Evolutionary conservation across 2,329 filamentous ascomycete species (phyloP), one percentile per base, ranked within the genome.

Genomic region (Microsporum ferrugineum): DNA sequence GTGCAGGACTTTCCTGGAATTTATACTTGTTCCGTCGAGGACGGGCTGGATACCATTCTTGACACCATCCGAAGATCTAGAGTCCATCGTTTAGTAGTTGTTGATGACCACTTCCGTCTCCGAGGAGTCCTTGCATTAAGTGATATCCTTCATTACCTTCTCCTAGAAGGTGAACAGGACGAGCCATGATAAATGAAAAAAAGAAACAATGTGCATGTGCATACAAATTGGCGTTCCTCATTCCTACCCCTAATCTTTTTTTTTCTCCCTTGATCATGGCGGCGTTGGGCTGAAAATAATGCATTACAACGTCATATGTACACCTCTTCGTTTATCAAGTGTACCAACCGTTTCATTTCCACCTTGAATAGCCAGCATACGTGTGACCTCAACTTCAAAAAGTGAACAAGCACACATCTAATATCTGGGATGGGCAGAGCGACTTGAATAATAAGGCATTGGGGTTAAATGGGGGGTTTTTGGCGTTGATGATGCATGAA

Each of bases 51-150:
- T 72, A 92, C 91, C 8, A 94, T 99, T 67, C 97, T 97, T 72
- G 91, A 96, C 73, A 97, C 94, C 0, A 89, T 99, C 67, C 88
- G 92, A 66, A 95, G 92, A 76, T 96, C 91, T 53, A 84, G 95
- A 63, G 92, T 99, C 33, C 94, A 99, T 75, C 84, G 94, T 65
- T 80, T 99, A 65, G 87, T 97, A 61, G 88, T 99, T 57, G 89
- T 99, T 62, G 91, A 99, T 73, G 91, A 96, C 66, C 83, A 91
- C 59, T 89, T 86, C 71, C 85, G 86, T 67, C 83, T 99, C 60
- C 88, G 87, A 72, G 94, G 94, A 55, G 84, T 99, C 60, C 85
- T 99, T 63, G 96, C 91, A 5, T 80, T 99, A 60, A 97, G 92
- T 62, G 94, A 99, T 75, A 96, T 99, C 66, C 82, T 99, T 66